Evolutionary conservation across 306 rosid species (phyloP).

Genomic region (Senna siamea): DNA sequence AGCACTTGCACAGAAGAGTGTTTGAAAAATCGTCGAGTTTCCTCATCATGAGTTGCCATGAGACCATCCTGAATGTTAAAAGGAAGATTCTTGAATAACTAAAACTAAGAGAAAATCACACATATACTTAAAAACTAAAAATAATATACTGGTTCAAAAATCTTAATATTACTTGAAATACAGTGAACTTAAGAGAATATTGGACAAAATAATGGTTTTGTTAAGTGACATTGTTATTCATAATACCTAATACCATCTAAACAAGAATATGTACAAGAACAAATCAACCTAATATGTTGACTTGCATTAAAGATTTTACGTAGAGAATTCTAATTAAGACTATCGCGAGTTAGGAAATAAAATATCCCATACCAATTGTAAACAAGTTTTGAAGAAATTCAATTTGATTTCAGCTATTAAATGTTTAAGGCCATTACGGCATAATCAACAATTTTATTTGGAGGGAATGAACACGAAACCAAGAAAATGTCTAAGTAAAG

Average conservation of each 20-base stretch:
- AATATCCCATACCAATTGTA: constrained; percentile 1
- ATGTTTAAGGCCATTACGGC: background rate
- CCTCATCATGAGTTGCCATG: constrained; percentile 98
- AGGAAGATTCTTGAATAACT: constrained; percentile 23
- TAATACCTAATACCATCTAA: constrained; percentile 18
- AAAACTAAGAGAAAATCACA: constrained; percentile 29
- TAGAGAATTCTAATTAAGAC: constrained; percentile 14
- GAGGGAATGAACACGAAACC: constrained; percentile 10
- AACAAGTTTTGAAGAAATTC: constrained; percentile 17
- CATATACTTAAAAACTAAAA: background rate
- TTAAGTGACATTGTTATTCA: background rate
- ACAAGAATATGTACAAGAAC: constrained; percentile 15
- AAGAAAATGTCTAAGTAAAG: constrained; percentile 12
- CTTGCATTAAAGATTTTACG: background rate
- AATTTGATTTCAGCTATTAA: background rate
- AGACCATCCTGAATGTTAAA: constrained; percentile 74
- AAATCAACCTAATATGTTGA: constrained; percentile 22
- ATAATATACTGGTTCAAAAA: background rate
- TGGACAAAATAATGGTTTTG: constrained; percentile 18
- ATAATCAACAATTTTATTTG: background rate
- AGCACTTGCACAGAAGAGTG: constrained; percentile 87
- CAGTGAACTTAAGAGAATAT: constrained; percentile 13
- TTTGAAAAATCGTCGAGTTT: constrained; percentile 85
- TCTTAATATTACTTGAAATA: constrained; percentile 13
- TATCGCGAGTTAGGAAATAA: constrained; percentile 7